These are phyloP conservation scores for Malus orientalis DNA, from an alignment of 306 rosid species.

Conservation along the genomic window DNA sequence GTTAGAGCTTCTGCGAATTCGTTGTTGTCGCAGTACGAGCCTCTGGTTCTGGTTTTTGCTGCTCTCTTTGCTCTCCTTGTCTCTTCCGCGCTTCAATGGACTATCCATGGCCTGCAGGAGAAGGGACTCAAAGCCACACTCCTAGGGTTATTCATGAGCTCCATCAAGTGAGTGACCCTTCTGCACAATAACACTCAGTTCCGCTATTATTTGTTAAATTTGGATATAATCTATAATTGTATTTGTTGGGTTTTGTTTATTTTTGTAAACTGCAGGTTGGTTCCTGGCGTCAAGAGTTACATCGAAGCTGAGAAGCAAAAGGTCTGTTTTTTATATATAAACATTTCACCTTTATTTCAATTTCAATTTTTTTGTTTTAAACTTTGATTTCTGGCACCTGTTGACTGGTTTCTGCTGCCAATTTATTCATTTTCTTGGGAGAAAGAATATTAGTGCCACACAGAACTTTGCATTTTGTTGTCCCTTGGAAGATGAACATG, in stretches of 20 bases:
- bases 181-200: neutral
- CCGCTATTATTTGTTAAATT: neutral
- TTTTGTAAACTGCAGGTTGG: constrained; percentile 20
- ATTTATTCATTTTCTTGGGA: neutral
- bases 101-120: constrained; percentile 19
- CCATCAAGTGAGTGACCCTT: constrained; percentile 33
- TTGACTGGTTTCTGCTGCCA: neutral
- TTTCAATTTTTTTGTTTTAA: neutral
- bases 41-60: constrained; percentile 37
- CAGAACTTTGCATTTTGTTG: neutral
- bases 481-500: neutral
- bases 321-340: constrained; percentile 11
- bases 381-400: neutral
- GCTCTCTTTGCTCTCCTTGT: constrained; percentile 24
- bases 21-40: constrained; percentile 33
- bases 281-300: constrained; percentile 42
- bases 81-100: constrained; percentile 28
- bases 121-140: constrained; percentile 34
- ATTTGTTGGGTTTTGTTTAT: neutral
- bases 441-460: neutral
- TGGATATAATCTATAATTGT: neutral
- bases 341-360: neutral
- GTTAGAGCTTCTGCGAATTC: constrained; percentile 25
- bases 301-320: constrained; percentile 47
- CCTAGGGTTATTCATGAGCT: constrained; percentile 26